Conservation (phyloP, 208 protist species). For the Tritrichomonas musculus region DNA sequence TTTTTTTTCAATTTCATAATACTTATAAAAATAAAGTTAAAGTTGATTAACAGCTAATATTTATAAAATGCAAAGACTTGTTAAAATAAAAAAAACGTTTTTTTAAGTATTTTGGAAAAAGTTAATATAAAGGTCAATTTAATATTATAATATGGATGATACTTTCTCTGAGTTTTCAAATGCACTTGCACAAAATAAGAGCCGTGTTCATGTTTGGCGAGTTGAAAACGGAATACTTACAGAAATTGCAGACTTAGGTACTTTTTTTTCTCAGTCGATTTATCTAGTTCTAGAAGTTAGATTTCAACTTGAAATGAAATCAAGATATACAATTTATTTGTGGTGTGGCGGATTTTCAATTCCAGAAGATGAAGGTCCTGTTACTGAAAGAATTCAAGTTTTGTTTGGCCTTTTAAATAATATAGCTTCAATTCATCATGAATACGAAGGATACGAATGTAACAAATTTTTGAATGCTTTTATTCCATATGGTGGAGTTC, state of each 20-base stretch:
- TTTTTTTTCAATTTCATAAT: too few species aligned
- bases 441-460: conserved; percentile 22
- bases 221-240: neutral
- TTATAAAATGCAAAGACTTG: too few species aligned
- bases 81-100: too few species aligned
- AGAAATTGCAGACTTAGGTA: neutral
- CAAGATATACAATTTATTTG: neutral
- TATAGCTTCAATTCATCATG: neutral
- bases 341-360: conserved; percentile 19
- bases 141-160: conserved; percentile 32
- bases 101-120: too few species aligned
- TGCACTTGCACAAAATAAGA: conserved; percentile 20
- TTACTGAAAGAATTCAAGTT: conserved; percentile 23
- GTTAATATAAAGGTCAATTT: too few species aligned
- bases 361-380: neutral
- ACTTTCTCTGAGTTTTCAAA: neutral
- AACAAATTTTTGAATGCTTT: neutral
- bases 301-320: neutral
- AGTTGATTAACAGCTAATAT: too few species aligned
- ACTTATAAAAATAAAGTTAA: too few species aligned
- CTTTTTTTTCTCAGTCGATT: neutral
- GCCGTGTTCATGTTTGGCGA: neutral
- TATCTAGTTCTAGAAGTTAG: neutral
- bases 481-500: neutral
- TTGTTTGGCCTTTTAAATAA: neutral